These are phyloP conservation scores for Neurospora sp. DNA, from an alignment of 495 filamentous ascomycete species.

Conservation along the genomic window DNA sequence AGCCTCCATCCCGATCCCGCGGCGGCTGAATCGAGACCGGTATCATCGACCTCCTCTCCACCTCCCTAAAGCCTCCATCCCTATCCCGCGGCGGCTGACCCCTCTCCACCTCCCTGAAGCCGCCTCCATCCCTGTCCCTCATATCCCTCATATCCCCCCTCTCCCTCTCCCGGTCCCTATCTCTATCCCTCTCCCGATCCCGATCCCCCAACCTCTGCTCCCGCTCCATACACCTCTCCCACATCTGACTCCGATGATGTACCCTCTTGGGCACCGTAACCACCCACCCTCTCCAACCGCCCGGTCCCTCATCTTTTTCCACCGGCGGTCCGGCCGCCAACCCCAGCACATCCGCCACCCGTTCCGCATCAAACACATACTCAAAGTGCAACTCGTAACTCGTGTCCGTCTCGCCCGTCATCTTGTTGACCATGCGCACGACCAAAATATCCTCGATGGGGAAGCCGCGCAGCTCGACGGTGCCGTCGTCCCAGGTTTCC, in stretches of 20 bases:
- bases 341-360: not conserved
- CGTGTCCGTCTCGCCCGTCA: not conserved
- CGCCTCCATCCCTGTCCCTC: not conserved
- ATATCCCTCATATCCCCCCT: not conserved
- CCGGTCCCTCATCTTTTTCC: not conserved
- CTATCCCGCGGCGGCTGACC: not conserved
- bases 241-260: not conserved
- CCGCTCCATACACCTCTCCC: not conserved
- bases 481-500: not conserved
- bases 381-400: not conserved
- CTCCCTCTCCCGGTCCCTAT: not conserved
- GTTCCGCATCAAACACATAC: not conserved
- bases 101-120: not conserved
- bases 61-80: not conserved
- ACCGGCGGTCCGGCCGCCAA: not conserved
- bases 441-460: not conserved
- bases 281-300: not conserved
- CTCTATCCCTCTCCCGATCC: not conserved
- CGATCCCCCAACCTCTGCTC: not conserved
- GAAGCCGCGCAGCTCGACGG: not conserved
- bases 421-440: not conserved
- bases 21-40: not conserved
- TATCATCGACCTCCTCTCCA: not conserved
- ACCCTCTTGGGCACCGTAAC: not conserved
- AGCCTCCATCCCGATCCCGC: not conserved